phyloP scores from a whole-genome alignment of 352 stramenopile genomes.

The Phytophthora pseudosyringae region DNA sequence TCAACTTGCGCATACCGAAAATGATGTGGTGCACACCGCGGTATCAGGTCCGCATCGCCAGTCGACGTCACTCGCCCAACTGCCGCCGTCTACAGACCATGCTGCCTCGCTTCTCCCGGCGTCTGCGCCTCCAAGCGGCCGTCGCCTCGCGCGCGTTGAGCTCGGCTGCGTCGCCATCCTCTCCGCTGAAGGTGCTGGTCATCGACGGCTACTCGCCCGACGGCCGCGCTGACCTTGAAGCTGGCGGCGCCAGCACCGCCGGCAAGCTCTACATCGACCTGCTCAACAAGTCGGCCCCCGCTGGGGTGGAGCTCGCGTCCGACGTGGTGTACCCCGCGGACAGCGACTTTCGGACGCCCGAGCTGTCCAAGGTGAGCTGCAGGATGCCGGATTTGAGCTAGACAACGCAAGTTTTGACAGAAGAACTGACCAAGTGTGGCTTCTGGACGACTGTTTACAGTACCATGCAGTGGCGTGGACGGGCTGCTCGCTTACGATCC shows the following conservation, averaged over 20 bases:
- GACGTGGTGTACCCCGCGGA: conserved; percentile 78
- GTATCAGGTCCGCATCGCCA: conserved; percentile 17
- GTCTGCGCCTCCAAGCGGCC: conserved; percentile 12
- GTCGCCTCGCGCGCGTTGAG: conserved; percentile 28
- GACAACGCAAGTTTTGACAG: background rate
- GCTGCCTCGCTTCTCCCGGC: conserved; percentile 28
- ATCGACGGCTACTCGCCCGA: conserved; percentile 83
- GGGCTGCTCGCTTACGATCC: conserved; percentile 77
- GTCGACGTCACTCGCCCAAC: conserved; percentile 29
- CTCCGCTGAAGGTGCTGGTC: conserved; percentile 67
- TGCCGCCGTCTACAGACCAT: conserved; percentile 13
- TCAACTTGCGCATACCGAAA: conserved; percentile 35
- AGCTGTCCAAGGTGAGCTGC: conserved; percentile 58
- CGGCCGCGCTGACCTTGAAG: conserved; percentile 68
- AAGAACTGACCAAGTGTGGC: conserved; percentile 11
- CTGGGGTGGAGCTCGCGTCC: conserved; percentile 47
- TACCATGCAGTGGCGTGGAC: conserved; percentile 85
- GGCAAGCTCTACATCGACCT: conserved; percentile 75
- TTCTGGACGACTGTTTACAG: conserved; percentile 20
- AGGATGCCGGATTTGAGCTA: background rate
- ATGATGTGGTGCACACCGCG: conserved; percentile 17
- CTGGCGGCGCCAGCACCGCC: conserved; percentile 67
- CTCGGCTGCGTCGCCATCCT: conserved; percentile 30
- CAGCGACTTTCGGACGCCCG: conserved; percentile 62
- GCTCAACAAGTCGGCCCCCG: conserved; percentile 64